Evolutionary conservation across 2,329 filamentous ascomycete genomes (phyloP).

Genomic region (Thelonectria discophora): DNA sequence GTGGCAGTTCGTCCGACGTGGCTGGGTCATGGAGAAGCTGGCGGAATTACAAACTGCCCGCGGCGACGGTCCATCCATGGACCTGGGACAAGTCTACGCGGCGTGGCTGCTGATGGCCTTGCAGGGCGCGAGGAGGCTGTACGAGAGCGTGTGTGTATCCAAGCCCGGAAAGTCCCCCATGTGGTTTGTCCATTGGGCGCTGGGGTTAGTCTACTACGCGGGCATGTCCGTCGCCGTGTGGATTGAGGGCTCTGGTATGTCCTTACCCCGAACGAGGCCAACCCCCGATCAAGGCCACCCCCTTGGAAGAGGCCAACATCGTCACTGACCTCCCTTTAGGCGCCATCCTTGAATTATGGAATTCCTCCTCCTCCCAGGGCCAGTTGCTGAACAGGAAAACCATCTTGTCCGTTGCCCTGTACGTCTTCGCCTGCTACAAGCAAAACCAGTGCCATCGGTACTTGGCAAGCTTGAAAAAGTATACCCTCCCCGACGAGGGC

Average conservation of each 20-base stretch:
- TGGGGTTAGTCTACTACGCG: conserved; percentile 82
- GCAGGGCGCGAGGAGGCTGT: conserved; percentile 79
- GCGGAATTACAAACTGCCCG: conserved; percentile 48
- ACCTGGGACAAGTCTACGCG: conserved; percentile 68
- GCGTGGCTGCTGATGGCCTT: conserved; percentile 77
- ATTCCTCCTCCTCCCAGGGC: conserved; percentile 23
- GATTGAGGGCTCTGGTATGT: conserved; percentile 79
- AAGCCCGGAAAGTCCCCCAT: conserved; percentile 75
- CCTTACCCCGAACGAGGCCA: not conserved
- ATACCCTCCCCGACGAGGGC: conserved; percentile 79
- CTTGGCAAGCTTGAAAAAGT: conserved; percentile 77
- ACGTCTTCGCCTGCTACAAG: conserved; percentile 73
- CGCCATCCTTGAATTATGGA: conserved; percentile 48
- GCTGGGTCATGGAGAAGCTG: conserved; percentile 61
- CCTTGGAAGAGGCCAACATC: not conserved
- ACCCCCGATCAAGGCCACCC: too few relatives aligned
- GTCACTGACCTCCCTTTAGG: conserved; percentile 38
- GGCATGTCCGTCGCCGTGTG: conserved; percentile 79
- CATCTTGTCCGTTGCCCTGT: conserved; percentile 65
- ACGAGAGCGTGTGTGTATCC: conserved; percentile 74
- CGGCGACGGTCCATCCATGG: conserved; percentile 53
- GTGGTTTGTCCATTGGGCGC: conserved; percentile 84
- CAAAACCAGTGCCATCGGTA: conserved; percentile 80
- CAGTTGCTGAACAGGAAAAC: conserved; percentile 39
- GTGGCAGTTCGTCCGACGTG: conserved; percentile 65